Base-by-base conservation (phyloP, 2,329 filamentous ascomycete genomes). In the Botrytis cinerea region DNA sequence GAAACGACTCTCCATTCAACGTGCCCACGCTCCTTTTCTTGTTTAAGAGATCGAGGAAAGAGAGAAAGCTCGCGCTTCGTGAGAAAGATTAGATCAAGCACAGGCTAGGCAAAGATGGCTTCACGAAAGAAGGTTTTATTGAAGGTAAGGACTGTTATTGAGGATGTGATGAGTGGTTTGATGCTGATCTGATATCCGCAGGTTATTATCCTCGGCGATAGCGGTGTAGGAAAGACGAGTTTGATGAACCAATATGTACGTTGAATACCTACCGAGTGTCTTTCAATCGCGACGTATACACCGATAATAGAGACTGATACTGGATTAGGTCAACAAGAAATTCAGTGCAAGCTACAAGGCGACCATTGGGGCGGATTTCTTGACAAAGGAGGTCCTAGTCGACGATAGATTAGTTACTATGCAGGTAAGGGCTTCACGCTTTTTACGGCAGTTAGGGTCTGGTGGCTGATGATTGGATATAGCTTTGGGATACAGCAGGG, bases 161-260 rank as follows among this genome's bases (percentile, higher is more conserved):
- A 6, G 45, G 43, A 35, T 71, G 20, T 67, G 22, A 63, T 25
- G 45, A n/a, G 5, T 70, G 32, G 70, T 22, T 61, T 64, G 43
- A 10, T 60, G 38, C 72, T 72, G 61, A 71, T 76, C 43, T 74
- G 60, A 73, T 22, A 74, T 32, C 72, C 60, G 38, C 80, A 98
- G 95, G 95, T 99, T 81, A 99, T 99, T 81, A 98, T 99, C 85
- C 91, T 99, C 79, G 96, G 96, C 80, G 96, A 99, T 84, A 98
- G 95, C 84, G 96, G 96, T 85, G 96, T 99, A 76, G 96, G 96
- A 83, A 99, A 99, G 89, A 99, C 96, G 75, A 98, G 94, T 85
- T 91, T 99, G 89, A 99, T 99, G 96, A 99, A 99, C 86, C 96
- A 99, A 98, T 99, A 98, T 93, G 96, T 98, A 90, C 83, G 93